Conservation (phyloP, 495 filamentous ascomycete species). For the Neurospora sp. region DNA sequence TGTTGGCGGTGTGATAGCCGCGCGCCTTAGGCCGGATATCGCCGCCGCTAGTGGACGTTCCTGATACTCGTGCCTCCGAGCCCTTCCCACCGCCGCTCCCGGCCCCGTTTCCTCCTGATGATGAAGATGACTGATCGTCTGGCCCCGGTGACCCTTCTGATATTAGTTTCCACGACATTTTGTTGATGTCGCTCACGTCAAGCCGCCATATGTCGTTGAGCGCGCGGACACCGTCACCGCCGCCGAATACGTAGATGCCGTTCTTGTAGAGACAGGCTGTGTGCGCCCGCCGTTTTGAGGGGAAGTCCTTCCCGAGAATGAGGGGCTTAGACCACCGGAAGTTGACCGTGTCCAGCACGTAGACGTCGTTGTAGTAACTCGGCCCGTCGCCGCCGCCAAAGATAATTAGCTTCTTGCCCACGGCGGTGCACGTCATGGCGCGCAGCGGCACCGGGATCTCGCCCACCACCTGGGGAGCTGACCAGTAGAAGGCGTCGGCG, state of each 20-base stretch:
- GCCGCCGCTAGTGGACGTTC: not conserved
- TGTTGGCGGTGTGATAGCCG: constrained; percentile 60
- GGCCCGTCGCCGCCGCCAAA: constrained; percentile 59
- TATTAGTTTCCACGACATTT: constrained; percentile 54
- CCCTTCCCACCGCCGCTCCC: not conserved
- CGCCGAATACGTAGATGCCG: constrained; percentile 58
- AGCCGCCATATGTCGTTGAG: constrained; percentile 60
- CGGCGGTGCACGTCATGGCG: constrained; percentile 57
- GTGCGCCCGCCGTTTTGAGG: constrained; percentile 49
- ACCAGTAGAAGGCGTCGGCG: constrained; percentile 57
- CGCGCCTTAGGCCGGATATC: constrained; percentile 45
- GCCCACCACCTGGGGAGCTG: constrained; percentile 45
- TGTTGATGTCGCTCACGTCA: constrained; percentile 50
- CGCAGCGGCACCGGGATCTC: constrained; percentile 51
- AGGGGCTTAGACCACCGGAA: constrained; percentile 49
- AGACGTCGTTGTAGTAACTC: constrained; percentile 59
- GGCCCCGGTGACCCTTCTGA: constrained; percentile 23
- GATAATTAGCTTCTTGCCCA: constrained; percentile 55
- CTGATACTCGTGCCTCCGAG: not conserved
- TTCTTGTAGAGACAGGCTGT: constrained; percentile 57
- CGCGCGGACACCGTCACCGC: constrained; percentile 54
- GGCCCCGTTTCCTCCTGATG: not conserved
- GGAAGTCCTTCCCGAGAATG: constrained; percentile 41
- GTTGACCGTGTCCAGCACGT: constrained; percentile 56
- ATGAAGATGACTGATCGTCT: constrained; percentile 4